A percentile compares a stretch with the other conserved stretches of the same genome.
These are phyloP conservation scores for Boletus tomentosulus DNA, from an alignment of 768 basidiomycete species.

Conservation along the genomic window DNA sequence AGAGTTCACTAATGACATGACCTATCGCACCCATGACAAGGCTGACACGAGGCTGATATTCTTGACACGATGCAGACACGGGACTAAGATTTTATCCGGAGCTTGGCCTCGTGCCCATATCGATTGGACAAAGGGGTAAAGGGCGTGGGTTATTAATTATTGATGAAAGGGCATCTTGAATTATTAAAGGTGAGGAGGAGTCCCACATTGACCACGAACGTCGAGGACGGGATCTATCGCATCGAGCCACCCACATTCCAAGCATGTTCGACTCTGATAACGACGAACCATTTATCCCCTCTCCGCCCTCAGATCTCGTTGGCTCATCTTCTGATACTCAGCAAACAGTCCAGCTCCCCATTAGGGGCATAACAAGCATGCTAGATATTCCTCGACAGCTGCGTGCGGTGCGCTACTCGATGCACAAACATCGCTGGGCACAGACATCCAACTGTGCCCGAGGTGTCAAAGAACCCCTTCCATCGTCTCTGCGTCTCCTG, in stretches of 20 bases:
- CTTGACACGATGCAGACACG: slow-evolving; percentile 25
- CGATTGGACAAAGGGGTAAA: slow-evolving; percentile 15
- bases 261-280: slow-evolving; percentile 27
- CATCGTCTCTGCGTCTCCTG: slow-evolving; percentile 50
- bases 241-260: slow-evolving; percentile 2
- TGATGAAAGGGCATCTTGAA: too few relatives aligned
- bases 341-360: slow-evolving; percentile 14
- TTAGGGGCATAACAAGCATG: slow-evolving; percentile 17
- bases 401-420: slow-evolving; percentile 31
- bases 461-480: slow-evolving; percentile 33
- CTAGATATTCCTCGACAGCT: slow-evolving; percentile 26
- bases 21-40: background rate
- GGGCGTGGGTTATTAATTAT: too few relatives aligned
- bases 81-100: slow-evolving; percentile 12
- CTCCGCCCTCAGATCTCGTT: slow-evolving; percentile 24
- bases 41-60: slow-evolving; percentile 21
- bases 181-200: slow-evolving; percentile 15
- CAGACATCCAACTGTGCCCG: slow-evolving; percentile 34
- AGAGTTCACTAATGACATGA: slow-evolving; percentile 15
- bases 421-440: slow-evolving; percentile 31
- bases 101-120: slow-evolving; percentile 24
- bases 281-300: slow-evolving; percentile 30
- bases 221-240: slow-evolving; percentile 8
- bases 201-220: slow-evolving; percentile 7
- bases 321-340: slow-evolving; percentile 28